Percentiles rank a stretch among this genome's conserved stretches.
Evolutionary conservation across 2,329 filamentous ascomycete species (phyloP).

Genomic region (Colletotrichum sp.): DNA sequence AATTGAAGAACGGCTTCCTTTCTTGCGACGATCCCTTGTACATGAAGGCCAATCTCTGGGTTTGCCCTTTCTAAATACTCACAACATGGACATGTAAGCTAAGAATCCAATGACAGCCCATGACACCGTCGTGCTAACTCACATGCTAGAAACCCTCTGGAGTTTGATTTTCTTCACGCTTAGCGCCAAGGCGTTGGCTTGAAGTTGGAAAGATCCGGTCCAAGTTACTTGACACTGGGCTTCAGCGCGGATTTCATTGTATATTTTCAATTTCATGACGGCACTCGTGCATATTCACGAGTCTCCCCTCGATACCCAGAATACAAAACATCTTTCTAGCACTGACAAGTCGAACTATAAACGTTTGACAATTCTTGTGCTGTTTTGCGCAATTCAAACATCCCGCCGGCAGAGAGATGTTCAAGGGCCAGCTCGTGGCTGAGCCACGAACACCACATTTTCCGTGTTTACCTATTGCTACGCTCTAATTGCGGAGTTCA

Average conservation of each 20-base stretch:
- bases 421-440: too few species aligned
- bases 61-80: neutral
- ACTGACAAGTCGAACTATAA: too few species aligned
- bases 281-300: accelerated
- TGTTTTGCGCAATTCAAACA: too few species aligned
- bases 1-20: neutral
- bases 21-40: neutral
- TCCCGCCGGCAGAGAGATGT: too few species aligned
- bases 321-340: neutral
- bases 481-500: too few species aligned
- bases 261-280: neutral
- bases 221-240: neutral
- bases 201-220: too few species aligned
- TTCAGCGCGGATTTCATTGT: neutral
- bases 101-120: too few species aligned
- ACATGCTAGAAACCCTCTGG: neutral
- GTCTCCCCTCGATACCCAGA: neutral
- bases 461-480: too few species aligned
- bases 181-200: accelerated
- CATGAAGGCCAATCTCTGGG: neutral
- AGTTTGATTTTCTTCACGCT: neutral
- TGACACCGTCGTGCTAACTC: too few species aligned
- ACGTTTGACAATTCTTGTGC: too few species aligned
- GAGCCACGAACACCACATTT: too few species aligned
- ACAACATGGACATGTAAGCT: neutral